Evolutionary conservation across 306 rosid species (phyloP), one percentile per base, ranked within the genome.

Genomic region (Purshia tridentata): DNA sequence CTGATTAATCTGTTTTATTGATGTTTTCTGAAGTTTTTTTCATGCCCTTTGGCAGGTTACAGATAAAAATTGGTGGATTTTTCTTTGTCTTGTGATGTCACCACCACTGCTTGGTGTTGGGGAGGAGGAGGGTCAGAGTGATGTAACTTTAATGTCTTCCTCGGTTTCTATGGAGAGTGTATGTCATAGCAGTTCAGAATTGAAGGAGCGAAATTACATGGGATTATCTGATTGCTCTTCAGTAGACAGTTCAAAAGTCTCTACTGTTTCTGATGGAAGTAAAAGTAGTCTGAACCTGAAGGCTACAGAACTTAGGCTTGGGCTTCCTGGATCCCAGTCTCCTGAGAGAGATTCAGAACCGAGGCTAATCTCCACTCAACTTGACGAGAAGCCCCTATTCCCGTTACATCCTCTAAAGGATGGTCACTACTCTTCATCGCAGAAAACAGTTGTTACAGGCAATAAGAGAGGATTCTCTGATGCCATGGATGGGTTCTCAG

Each of bases 221-320:
- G 91, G 95, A 63, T 79, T 91, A 40, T 91, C 97, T 14, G 95
- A 84, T 74, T 88, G 88, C 72, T 87, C 97, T 51, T 84, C 95
- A 0, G 89, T 67, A 77, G 91, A 87, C 77, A 88, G 95, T 74
- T 87, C 92, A 6, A 85, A 72, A 23, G 86, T 82, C 6, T 78
- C 90, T 41, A 39, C 67, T 6, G 83, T 61, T 15, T 58, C 88
- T 11, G 83, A 75, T 81, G 84, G 70, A 81, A 84, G 72, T 73
- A 85, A 85, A 79, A 73, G 74, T 65, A 82, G 67, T 41, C 82
- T 89, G 83, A 89, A 87, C 72, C 84, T 91, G 74, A 91, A 87
- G 77, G 95, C 97, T 56, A 91, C 97, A 4, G 97, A 91, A 72
- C 83, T 91, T 72, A 87, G 92, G 76, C 91, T 91, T 23, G 97